Base-by-base conservation (phyloP, 805 yeast genomes). In the Metschnikowia matae region DNA sequence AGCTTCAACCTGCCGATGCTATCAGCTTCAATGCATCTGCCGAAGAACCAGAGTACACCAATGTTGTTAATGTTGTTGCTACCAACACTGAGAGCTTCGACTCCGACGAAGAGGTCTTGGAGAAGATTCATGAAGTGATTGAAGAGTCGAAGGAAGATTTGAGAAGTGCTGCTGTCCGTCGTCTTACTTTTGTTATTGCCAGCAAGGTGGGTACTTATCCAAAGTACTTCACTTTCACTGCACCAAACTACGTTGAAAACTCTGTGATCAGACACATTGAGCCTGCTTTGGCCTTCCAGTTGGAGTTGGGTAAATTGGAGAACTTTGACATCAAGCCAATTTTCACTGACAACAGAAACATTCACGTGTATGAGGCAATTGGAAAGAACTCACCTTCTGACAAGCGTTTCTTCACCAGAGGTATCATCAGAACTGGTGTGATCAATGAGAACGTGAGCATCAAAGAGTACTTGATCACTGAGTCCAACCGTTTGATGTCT, bases 221-320 rank as follows among this genome's bases (percentile, higher is more conserved):
- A 61, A 88, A 87, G 70, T 94, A 92, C 77, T 94, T 85, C 76
- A 94, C 98, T 36, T 94, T 89, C 81, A 88, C 87, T 63, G 96
- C 92, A 54, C 96, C 96, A 47, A 78, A 79, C 35, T 94, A 87
- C 66, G 63, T 61, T 34, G 99, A 94, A 74, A 96, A 94, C 74
- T 83, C 85, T 71, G 91, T 91, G 18, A 87, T 94, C 67, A 90
- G 99, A 76, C 97, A 94, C 68, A 90, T 94, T 60, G 98, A 94
- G 71, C 99, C 99, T 21, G 97, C 98, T 39, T 78, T 92, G 62
- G 98, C 99, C 47, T 94, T 84, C 87, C 99, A 94, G 76, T 80
- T 94, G 59, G 99, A 94, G 73, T 79, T 94, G 56, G 92, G 89
- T 62, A 84, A 98, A 74, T 79, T 94, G 71, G 89, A 96, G 41